Evolutionary conservation across 192 early-diverging fungal species (phyloP), one percentile per base, ranked within the genome.

Genomic region (Mortierella claussenii): DNA sequence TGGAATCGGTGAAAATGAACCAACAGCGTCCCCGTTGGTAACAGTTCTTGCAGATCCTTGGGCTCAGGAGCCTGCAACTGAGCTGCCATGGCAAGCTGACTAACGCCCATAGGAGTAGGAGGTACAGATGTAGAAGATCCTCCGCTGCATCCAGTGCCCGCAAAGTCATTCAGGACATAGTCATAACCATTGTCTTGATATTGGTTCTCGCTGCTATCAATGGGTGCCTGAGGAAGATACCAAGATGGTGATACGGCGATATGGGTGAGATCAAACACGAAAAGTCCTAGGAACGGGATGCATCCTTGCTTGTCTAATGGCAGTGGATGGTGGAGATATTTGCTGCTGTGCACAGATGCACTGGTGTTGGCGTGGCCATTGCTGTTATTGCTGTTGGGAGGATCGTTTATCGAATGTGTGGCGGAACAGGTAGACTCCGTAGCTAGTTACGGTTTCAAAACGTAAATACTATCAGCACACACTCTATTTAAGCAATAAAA

Each of bases 231-330:
- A 8, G 71, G 71, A 9, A 75, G 55, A 27, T 54, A 66, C 71
- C 71, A 75, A 8, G 71, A 31, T 9, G 71, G 34, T 2, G 62
- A 66, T 10, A 66, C 71, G 0, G 57, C 44, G 28, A 75, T 75
- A 8, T 75, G 71, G 0, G 62, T 66, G 3, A 75, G 49, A 27
- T 75, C 71, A 48, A 66, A 75, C 17, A 66, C 57, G 43, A 75
- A 75, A 26, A 75, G 51, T 2, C 71, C 71, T 12, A 75, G 27
- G 36, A 75, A 75, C 9, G 71, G 71, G 36, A 75, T 75, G 23
- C 71, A 75, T 24, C 71, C 71, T 55, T 66, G 71, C 31, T 65
- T n/a, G n/a, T n/a, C n/a, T n/a, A n/a, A n/a, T n/a, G n/a, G n/a
- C n/a, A n/a, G n/a, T n/a, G n/a, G n/a, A n/a, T n/a, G n/a, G n/a